phyloP scores from a whole-genome alignment of 73 alveolate genomes.

The Paramecium tetraurelia region DNA sequence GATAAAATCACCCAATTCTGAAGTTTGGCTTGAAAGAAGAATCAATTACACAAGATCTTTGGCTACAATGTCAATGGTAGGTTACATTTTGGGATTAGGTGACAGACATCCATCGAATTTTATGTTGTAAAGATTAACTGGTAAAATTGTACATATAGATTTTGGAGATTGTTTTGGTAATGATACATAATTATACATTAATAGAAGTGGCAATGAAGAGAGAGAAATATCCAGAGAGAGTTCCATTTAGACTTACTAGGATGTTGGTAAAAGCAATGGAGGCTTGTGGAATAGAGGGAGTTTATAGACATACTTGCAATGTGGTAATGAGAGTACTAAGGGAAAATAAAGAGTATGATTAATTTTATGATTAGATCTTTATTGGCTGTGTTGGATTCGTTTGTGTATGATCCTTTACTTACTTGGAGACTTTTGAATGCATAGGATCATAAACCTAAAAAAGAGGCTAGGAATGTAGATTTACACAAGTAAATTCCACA shows the following conservation, averaged over 20 bases:
- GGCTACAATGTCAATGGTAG: constrained; percentile 98
- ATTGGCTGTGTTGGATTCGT: constrained; percentile 95
- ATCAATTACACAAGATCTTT: constrained; percentile 93
- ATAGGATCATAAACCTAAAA: constrained; percentile 81
- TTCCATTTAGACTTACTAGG: constrained; percentile 98
- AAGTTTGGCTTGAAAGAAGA: constrained; percentile 96
- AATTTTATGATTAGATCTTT: constrained; percentile 68
- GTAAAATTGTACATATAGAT: constrained; percentile 97
- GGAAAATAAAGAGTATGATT: constrained; percentile 82
- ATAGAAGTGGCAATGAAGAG: constrained; percentile 94
- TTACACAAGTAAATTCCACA: not conserved
- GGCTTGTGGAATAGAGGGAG: constrained; percentile 98
- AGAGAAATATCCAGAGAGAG: constrained; percentile 97
- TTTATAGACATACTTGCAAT: constrained; percentile 95
- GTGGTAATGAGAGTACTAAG: constrained; percentile 92
- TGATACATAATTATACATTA: not conserved
- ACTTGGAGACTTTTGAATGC: constrained; percentile 86
- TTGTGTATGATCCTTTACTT: constrained; percentile 95
- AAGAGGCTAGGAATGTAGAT: not conserved
- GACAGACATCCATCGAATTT: constrained; percentile 99
- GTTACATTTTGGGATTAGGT: constrained; percentile 99
- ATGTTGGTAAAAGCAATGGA: constrained; percentile 99
- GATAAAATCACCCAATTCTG: constrained; percentile 90
- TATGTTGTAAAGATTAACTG: constrained; percentile 93
- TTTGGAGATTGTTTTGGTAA: constrained; percentile 98